These are phyloP conservation scores for Colletotrichum agaves DNA, from an alignment of 2,329 filamentous ascomycete genomes.

Conservation along the genomic window DNA sequence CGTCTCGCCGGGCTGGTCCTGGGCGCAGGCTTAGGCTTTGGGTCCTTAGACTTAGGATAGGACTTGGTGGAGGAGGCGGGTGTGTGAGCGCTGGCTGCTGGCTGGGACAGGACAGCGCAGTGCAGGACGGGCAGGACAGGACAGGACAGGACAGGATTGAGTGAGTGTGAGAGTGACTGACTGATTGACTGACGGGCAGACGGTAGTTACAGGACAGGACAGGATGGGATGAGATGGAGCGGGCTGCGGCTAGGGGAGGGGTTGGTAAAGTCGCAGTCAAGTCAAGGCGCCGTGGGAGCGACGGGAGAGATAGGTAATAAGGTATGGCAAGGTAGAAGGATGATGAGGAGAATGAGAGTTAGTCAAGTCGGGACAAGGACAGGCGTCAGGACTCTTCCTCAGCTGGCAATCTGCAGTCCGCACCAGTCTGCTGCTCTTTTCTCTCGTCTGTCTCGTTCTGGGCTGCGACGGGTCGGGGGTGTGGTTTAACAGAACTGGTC, in stretches of 20 bases:
- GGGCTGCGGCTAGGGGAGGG: conserved; percentile 2
- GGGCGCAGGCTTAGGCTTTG: conserved; percentile 22
- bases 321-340: background rate
- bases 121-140: background rate
- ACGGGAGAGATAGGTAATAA: background rate
- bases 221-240: conserved; percentile 14
- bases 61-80: background rate
- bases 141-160: background rate
- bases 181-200: background rate
- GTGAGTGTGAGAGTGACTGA: background rate
- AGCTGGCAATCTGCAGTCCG: background rate
- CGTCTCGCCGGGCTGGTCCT: conserved; percentile 21
- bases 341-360: background rate
- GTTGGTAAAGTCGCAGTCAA: conserved; percentile 8
- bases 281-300: background rate
- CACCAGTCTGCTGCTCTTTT: background rate
- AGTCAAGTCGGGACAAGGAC: conserved; percentile 4
- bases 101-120: conserved; percentile 6
- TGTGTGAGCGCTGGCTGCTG: conserved; percentile 9
- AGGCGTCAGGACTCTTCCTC: background rate
- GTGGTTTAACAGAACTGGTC: background rate
- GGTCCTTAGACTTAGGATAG: conserved; percentile 17
- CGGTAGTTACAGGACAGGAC: conserved; percentile 8
- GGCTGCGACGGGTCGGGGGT: conserved; percentile 7
- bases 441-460: background rate